phyloP scores from a whole-genome alignment of 176 grass and related monocot genomes.

The Eleusine indica region DNA sequence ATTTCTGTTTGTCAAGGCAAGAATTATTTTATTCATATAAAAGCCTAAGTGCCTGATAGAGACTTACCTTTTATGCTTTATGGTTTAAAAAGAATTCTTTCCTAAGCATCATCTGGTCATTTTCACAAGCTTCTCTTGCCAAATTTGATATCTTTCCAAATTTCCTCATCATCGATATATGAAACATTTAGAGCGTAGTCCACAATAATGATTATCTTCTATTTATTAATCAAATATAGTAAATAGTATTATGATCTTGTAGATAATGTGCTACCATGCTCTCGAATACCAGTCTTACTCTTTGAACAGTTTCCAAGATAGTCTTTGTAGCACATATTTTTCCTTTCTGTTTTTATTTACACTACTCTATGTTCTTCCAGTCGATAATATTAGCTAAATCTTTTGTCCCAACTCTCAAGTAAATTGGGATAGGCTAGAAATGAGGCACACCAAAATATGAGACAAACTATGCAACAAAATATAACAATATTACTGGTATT shows the following conservation, averaged over 20 bases:
- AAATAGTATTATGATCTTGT: background rate
- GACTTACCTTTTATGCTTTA: background rate
- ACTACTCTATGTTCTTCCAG: background rate
- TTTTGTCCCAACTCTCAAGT: background rate
- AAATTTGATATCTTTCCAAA: conserved; percentile 1
- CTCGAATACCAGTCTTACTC: background rate
- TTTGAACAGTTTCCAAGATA: conserved; percentile 14
- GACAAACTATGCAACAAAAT: background rate
- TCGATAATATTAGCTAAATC: background rate
- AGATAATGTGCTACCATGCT: background rate
- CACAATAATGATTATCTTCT: background rate
- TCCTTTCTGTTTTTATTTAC: background rate
- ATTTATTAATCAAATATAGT: background rate
- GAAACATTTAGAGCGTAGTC: conserved; percentile 1
- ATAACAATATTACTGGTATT: background rate
- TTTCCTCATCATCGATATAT: background rate
- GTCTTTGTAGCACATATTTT: conserved; percentile 1
- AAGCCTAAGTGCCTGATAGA: background rate
- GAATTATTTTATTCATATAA: conserved; percentile 18
- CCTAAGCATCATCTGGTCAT: background rate
- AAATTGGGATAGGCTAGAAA: background rate
- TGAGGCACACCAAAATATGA: background rate
- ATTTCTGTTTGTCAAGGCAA: background rate
- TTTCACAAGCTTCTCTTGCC: background rate
- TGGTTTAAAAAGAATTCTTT: conserved; percentile 26